phyloP scores from a whole-genome alignment of 345 rosid species.

The Capsella bursapastoris region DNA sequence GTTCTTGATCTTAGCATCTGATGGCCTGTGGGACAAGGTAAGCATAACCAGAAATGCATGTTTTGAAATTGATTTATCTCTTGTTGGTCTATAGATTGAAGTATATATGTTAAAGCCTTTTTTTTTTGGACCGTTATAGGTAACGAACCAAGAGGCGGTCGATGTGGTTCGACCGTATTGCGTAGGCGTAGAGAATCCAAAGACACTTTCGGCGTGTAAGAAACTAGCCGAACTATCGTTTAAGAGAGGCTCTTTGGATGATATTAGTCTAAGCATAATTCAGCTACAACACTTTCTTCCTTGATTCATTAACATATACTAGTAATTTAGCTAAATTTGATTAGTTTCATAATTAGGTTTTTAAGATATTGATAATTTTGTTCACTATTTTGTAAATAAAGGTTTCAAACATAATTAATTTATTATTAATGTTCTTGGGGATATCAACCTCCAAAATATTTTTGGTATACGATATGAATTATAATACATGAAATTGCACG shows the following conservation, averaged over 20 bases:
- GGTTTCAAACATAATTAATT: constrained; percentile 14
- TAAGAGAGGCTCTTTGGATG: constrained; percentile 78
- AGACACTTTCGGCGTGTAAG: constrained; percentile 67
- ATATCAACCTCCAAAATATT: constrained; percentile 2
- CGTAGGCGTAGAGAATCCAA: constrained; percentile 47
- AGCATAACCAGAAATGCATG: background rate
- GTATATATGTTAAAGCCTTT: background rate
- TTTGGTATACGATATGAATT: background rate
- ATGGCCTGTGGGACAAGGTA: constrained; percentile 99
- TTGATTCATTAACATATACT: constrained; percentile 30
- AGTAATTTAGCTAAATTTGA: constrained; percentile 16
- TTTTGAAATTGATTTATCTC: background rate
- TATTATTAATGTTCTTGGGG: background rate
- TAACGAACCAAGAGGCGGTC: constrained; percentile 89
- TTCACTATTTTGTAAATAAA: constrained; percentile 26
- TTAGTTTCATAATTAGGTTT: constrained; percentile 20
- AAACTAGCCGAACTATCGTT: constrained; percentile 76
- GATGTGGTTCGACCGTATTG: constrained; percentile 67
- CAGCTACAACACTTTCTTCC: constrained; percentile 51
- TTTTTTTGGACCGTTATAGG: constrained; percentile 46
- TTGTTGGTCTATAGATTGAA: constrained; percentile 17
- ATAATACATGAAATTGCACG: no score
- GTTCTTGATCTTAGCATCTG: constrained; percentile 92
- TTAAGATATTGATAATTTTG: constrained; percentile 26
- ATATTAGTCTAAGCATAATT: constrained; percentile 74